Evolutionary conservation across 2,329 filamentous ascomycete species (phyloP).

Genomic region (Colletotrichum eremochloae): DNA sequence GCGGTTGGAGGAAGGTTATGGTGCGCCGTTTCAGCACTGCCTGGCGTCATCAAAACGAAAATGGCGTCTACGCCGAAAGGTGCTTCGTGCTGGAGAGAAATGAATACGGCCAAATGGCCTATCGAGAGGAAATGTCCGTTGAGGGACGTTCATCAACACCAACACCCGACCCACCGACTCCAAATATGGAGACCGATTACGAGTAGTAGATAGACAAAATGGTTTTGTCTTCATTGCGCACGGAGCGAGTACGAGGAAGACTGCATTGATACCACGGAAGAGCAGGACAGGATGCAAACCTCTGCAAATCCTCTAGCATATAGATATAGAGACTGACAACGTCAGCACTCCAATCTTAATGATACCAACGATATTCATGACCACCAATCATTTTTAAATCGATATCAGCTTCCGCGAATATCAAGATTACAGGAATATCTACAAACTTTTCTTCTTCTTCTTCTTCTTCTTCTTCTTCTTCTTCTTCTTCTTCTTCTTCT

Average conservation of each 20-base stretch:
- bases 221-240: background rate
- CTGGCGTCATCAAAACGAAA: conserved; percentile 57
- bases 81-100: conserved; percentile 58
- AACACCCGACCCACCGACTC: conserved; percentile 38
- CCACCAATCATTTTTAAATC: background rate
- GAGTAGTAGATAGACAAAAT: background rate
- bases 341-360: conserved; percentile 31
- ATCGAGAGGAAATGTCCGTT: conserved; percentile 39
- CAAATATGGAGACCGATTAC: conserved; percentile 28
- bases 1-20: conserved; percentile 62
- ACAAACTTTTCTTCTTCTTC: background rate
- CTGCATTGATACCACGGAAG: conserved; percentile 12
- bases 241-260: background rate
- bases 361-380: conserved; percentile 36
- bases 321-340: conserved; percentile 20
- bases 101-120: conserved; percentile 32
- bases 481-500: no score
- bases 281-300: background rate
- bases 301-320: conserved; percentile 15
- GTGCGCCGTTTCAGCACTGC: conserved; percentile 56
- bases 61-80: conserved; percentile 61
- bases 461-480: no score
- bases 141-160: conserved; percentile 42
- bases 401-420: background rate
- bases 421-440: background rate